A percentile compares a stretch with the other conserved stretches of the same genome.
These are phyloP conservation scores for Colletotrichum trifolii DNA, from an alignment of 2,329 filamentous ascomycete species.

Conservation along the genomic window DNA sequence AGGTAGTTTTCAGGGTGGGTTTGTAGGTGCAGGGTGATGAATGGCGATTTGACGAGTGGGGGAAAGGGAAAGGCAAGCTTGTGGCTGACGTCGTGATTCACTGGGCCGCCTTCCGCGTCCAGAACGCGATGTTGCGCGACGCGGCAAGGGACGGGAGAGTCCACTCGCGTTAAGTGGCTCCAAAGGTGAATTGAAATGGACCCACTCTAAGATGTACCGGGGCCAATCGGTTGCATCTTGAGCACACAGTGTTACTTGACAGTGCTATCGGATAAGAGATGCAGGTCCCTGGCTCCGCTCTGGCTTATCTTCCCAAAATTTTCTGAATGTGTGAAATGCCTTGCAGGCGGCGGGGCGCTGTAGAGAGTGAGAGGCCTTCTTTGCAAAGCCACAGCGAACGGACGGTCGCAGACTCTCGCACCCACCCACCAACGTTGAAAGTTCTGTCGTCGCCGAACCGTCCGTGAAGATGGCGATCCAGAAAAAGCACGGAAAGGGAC, in stretches of 20 bases:
- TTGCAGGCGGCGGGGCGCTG: constrained; percentile 17
- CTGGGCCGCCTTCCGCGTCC: constrained; percentile 18
- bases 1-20: constrained; percentile 3
- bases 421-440: neutral
- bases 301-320: constrained; percentile 10
- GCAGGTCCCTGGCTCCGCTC: too few relatives aligned
- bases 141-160: neutral
- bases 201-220: constrained; percentile 4
- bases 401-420: constrained; percentile 17
- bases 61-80: constrained; percentile 10
- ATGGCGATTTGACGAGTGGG: constrained; percentile 6
- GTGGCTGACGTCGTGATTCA: constrained; percentile 29
- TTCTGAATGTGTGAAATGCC: constrained; percentile 32
- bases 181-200: neutral
- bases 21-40: constrained; percentile 13
- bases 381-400: constrained; percentile 17
- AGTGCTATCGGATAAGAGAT: too few relatives aligned
- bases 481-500: constrained; percentile 98
- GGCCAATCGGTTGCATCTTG: neutral
- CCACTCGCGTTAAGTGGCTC: neutral
- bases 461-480: constrained; percentile 83
- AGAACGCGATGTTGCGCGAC: constrained; percentile 4
- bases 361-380: neutral
- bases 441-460: constrained; percentile 15
- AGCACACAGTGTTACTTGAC: too few relatives aligned